Base-by-base conservation (phyloP, 2,329 filamentous ascomycete species). In the Alternaria ventricosa region DNA sequence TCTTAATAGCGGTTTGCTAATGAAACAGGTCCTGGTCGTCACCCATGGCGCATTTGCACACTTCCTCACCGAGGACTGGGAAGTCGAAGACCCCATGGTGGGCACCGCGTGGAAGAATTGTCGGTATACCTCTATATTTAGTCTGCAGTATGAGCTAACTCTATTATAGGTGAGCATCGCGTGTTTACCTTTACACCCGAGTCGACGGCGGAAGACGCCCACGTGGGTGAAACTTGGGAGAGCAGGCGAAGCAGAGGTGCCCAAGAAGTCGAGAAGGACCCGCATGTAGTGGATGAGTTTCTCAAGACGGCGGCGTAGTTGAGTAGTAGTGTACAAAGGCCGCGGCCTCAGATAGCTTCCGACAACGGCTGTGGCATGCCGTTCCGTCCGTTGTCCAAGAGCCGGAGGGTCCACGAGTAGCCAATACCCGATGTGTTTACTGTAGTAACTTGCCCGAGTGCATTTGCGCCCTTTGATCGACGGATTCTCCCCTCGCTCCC, bases 21-120 rank as follows among this genome's bases (percentile, higher is more conserved):
- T 70, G 73, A 67, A 10, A 73, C 87, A 95, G 70, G 87, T 97
- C 27, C 88, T 90, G 0, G 85, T 94, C 2, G 92, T 96, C 8
- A 91, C 92, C 4, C 94, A 97, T 73, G 94, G 94, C 2, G 92
- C 91, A 1, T 92, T 94, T 71, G 77, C 97, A 72, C 94, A 97
- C 78, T 96, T 93, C 73, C 82, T 97, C 66, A 96, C 92, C 0
- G 88, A 94, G 69, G 93, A 97, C 73, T 96, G 90, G 88, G 67
- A 75, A 44, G 74, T 74, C 12, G 68, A 63, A 12, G 71, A 78
- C 50, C 71, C 75, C 1, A 74, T 77, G 73, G 70, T 64, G 2
- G 66, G 71, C 30, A 78, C 71, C 12, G 73, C 76, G 23, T 80
- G 75, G 61, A 58, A 69, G 11, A 79, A 80, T 54, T 79, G 78